These are phyloP conservation scores for Bimuria novae-zelandiae DNA, from an alignment of 2,329 filamentous ascomycete genomes.

Conservation along the genomic window DNA sequence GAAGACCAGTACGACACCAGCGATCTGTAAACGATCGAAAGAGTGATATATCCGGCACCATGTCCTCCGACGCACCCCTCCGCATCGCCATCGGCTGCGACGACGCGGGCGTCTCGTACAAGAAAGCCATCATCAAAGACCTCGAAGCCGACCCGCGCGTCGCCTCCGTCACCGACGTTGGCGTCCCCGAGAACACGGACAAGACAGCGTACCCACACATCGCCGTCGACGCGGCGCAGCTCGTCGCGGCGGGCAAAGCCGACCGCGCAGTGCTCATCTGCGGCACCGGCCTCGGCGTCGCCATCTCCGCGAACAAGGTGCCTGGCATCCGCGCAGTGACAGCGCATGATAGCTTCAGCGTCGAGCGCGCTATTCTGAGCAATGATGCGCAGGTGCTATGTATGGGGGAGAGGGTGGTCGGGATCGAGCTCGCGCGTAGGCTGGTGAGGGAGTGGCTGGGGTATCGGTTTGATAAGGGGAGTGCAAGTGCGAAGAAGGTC, in stretches of 20 bases:
- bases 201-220: constrained; percentile 83
- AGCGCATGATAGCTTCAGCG: constrained; percentile 83
- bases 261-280: constrained; percentile 84
- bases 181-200: constrained; percentile 67
- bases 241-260: constrained; percentile 66
- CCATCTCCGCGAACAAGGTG: constrained; percentile 88
- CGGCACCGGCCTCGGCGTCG: constrained; percentile 84
- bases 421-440: constrained; percentile 76
- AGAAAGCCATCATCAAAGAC: constrained; percentile 74
- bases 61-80: constrained; percentile 39
- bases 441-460: constrained; percentile 81
- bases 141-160: constrained; percentile 71
- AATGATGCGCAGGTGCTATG: constrained; percentile 89
- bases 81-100: constrained; percentile 68
- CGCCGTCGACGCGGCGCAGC: constrained; percentile 71
- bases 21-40: constrained; percentile 29
- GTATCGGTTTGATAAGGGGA: constrained; percentile 76
- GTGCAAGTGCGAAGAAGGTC: constrained; percentile 64
- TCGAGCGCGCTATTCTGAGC: constrained; percentile 78
- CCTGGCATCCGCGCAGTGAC: constrained; percentile 85
- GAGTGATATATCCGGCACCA: background rate
- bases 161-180: constrained; percentile 72
- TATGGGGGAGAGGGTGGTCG: constrained; percentile 82
- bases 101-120: constrained; percentile 78
- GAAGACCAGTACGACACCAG: constrained; percentile 40